Evolutionary conservation across 2,329 filamentous ascomycete genomes (phyloP).

Genomic region (Nemania sp.): DNA sequence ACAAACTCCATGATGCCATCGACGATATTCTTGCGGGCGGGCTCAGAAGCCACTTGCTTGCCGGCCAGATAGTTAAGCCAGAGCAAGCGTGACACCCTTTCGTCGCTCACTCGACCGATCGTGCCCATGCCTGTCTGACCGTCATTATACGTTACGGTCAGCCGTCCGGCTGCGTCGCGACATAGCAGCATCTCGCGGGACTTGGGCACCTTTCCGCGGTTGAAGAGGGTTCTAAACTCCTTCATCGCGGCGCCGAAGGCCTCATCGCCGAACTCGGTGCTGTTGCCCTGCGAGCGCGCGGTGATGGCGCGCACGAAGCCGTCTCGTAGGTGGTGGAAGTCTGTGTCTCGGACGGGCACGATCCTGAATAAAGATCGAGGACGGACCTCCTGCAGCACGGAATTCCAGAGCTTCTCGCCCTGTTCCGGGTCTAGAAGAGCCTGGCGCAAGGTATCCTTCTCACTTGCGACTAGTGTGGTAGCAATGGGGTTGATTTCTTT

Average conservation of each 20-base stretch:
- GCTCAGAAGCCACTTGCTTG: conserved; percentile 86
- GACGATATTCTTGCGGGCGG: conserved; percentile 82
- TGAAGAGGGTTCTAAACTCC: conserved; percentile 85
- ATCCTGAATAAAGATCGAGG: conserved; percentile 86
- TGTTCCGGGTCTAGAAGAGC: conserved; percentile 76
- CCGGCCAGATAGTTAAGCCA: conserved; percentile 94
- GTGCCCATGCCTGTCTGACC: conserved; percentile 62
- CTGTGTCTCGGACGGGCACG: conserved; percentile 90
- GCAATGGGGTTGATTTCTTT: conserved; percentile 81
- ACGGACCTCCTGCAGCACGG: conserved; percentile 72
- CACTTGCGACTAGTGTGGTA: conserved; percentile 83
- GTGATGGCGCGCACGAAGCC: conserved; percentile 90
- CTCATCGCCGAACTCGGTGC: conserved; percentile 73
- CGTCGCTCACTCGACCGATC: conserved; percentile 80
- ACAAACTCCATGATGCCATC: conserved; percentile 90
- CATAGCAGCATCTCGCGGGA: conserved; percentile 80
- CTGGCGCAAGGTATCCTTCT: conserved; percentile 79
- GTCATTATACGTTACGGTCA: conserved; percentile 76
- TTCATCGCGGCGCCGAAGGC: conserved; percentile 79
- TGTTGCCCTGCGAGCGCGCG: conserved; percentile 72
- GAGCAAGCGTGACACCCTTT: conserved; percentile 81
- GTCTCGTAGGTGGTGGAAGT: conserved; percentile 92
- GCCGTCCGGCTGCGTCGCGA: conserved; percentile 72
- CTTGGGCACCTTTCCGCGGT: conserved; percentile 83
- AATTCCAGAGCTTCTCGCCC: conserved; percentile 80